Evolutionary conservation across 768 basidiomycete species (phyloP), one percentile per base, ranked within the genome.

Genomic region (Rhizopogon vulgaris): DNA sequence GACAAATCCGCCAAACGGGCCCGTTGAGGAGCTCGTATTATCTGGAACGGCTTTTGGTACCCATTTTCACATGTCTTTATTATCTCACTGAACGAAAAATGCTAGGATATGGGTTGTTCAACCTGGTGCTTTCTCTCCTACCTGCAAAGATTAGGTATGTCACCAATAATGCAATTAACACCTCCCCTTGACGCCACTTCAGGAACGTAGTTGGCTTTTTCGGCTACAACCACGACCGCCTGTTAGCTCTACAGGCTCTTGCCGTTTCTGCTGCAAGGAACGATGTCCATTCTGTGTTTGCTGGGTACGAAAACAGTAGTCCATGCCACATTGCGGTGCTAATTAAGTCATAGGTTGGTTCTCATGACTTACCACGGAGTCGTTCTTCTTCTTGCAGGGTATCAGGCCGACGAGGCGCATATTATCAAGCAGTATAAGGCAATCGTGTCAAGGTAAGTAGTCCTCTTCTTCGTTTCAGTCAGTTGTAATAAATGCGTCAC

Each of bases 331-430:
- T 46, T 4, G 40, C 43, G 27, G 18, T 43, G 38, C 9, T 56
- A 10, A 46, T 48, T 59, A 28, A 27, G n/a, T 38, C 15, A 51
- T 15, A 86, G 85, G 12, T 70, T 91, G n/a, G 78, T 86, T 0
- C 67, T 92, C 7, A 90, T 92, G 86, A 85, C 86, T 3, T 90
- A 90, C 61, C 73, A 87, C 49, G 85, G 88, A 25, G 76, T 83
- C 47, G 78, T 90, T 4, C 73, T 90, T 2, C 76, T 87, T 0
- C 62, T 87, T 28, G 73, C 84, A 5, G 89, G 89, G 1, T 92
- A 82, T 58, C 88, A 87, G 61, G 87, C 87, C 1, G 80, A 92
- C 54, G 85, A 85, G 61, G 70, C 71, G 38, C 76, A 78, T 39
- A 82, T 86, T 7, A 58, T 90, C 38, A 73, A 69, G 49, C 80